A percentile compares a stretch with the other conserved stretches of the same genome.
phyloP scores from a whole-genome alignment of 805 yeast genomes.

The Saccharomycopsis synnaedendra region DNA sequence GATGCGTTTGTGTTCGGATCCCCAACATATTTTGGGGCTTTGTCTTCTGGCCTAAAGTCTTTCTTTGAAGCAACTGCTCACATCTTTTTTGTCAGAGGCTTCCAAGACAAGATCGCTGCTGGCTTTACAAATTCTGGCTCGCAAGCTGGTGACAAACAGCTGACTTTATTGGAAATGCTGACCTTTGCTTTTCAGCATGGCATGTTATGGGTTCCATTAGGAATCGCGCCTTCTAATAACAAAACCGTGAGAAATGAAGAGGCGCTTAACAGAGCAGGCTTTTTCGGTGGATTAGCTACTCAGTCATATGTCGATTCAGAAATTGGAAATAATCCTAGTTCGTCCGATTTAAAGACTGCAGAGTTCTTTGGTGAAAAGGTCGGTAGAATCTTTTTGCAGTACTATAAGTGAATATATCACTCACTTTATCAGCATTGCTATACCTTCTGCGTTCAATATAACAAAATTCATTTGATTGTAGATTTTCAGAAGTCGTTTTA shows the following conservation, averaged over 20 bases:
- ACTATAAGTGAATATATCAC: background rate
- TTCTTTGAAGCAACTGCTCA: constrained; percentile 8
- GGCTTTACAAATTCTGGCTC: constrained; percentile 14
- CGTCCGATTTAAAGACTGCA: constrained; percentile 4
- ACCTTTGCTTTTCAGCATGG: constrained; percentile 13
- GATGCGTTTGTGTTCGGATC: constrained; percentile 13
- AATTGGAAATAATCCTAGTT: background rate
- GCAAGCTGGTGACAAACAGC: constrained; percentile 11
- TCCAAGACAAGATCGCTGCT: constrained; percentile 10
- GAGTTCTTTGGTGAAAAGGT: constrained; percentile 6
- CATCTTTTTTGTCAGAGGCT: constrained; percentile 2
- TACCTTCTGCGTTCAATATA: too few relatives aligned
- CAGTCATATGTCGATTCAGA: constrained; percentile 2
- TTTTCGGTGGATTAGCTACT: constrained; percentile 3
- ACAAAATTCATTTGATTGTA: too few relatives aligned
- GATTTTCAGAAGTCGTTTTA: too few relatives aligned
- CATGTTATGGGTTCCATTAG: constrained; percentile 15
- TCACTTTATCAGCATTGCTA: background rate
- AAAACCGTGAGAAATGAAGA: constrained; percentile 17
- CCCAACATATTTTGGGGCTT: constrained; percentile 13
- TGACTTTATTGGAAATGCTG: constrained; percentile 3
- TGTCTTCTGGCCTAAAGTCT: constrained; percentile 8
- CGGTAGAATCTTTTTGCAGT: constrained; percentile 3
- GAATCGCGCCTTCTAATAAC: constrained; percentile 15
- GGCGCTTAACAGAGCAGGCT: constrained; percentile 5